A percentile compares a stretch with the other conserved stretches of the same genome.
Evolutionary conservation across 2,329 filamentous ascomycete species (phyloP).

Genomic region (Magnaporthiopsis incrustans): DNA sequence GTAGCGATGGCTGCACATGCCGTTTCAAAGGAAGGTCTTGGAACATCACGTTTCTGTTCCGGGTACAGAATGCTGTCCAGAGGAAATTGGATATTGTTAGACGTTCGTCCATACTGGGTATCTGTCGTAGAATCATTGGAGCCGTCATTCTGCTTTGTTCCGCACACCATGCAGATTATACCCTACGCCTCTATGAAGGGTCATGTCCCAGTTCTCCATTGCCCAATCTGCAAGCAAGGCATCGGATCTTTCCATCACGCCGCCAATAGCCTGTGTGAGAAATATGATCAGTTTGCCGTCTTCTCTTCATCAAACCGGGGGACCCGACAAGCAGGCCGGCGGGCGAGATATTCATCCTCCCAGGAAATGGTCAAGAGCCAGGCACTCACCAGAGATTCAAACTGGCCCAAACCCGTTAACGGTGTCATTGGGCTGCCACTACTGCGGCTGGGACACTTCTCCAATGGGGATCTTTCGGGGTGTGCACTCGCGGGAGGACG

Average conservation of each 20-base stretch:
- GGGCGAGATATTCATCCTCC: too few relatives aligned
- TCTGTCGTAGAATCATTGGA: neutral
- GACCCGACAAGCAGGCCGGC: too few relatives aligned
- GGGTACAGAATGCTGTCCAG: too few relatives aligned
- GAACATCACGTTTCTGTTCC: too few relatives aligned
- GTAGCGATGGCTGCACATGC: too few relatives aligned
- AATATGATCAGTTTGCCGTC: neutral
- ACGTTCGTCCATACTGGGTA: neutral
- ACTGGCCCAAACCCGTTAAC: conserved; percentile 1
- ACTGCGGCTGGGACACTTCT: neutral
- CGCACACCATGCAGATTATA: neutral
- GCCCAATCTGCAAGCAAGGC: conserved; percentile 1
- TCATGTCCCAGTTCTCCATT: conserved; percentile 1
- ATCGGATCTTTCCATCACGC: neutral
- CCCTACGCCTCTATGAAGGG: neutral
- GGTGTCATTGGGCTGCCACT: neutral
- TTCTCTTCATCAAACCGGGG: neutral
- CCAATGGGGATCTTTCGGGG: neutral
- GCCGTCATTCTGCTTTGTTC: neutral
- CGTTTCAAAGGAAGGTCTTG: too few relatives aligned
- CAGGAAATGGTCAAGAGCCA: neutral
- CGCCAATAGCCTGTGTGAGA: neutral
- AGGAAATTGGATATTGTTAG: too few relatives aligned
- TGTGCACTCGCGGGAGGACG: neutral
- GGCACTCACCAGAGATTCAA: conserved; percentile 4